Conservation (phyloP, 176 grass and related monocot genomes). For the Cenchrus purpureus region DNA sequence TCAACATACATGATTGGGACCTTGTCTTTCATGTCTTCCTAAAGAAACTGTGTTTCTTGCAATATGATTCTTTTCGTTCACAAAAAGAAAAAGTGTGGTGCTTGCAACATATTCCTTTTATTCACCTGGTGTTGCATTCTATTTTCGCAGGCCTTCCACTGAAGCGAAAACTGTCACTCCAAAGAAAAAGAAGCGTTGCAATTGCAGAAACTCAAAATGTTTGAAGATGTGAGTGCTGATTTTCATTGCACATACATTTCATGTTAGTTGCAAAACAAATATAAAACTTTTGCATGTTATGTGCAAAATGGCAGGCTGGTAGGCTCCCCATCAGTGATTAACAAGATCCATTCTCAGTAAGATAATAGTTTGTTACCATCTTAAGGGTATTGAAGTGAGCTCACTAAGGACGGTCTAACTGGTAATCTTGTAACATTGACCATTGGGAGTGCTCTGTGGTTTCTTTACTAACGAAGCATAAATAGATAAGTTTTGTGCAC, state of each 20-base stretch:
- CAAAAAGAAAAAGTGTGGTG: conserved; percentile 9
- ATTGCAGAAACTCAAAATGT: conserved; percentile 76
- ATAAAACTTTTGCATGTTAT: conserved; percentile 28
- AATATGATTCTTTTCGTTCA: conserved; percentile 20
- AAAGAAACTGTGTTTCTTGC: neutral
- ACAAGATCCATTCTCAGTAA: conserved; percentile 13
- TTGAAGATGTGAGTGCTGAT: conserved; percentile 67
- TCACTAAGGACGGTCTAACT: conserved; percentile 1
- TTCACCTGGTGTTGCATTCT: conserved; percentile 29
- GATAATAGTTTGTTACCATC: conserved; percentile 8
- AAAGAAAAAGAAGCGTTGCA: conserved; percentile 72
- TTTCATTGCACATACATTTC: neutral
- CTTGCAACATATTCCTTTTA: conserved; percentile 8
- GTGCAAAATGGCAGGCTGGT: neutral
- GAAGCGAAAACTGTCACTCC: conserved; percentile 59
- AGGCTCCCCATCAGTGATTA: neutral
- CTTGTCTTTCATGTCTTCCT: neutral
- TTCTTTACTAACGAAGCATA: conserved; percentile 22
- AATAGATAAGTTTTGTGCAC: neutral
- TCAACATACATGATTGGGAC: neutral
- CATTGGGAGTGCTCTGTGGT: neutral
- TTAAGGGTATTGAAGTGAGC: conserved; percentile 28
- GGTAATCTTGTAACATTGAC: neutral
- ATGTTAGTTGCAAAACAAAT: conserved; percentile 12
- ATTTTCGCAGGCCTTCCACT: conserved; percentile 44